Conservation (phyloP, 257 asterid species). For the Nyctanthes arbortristis region DNA sequence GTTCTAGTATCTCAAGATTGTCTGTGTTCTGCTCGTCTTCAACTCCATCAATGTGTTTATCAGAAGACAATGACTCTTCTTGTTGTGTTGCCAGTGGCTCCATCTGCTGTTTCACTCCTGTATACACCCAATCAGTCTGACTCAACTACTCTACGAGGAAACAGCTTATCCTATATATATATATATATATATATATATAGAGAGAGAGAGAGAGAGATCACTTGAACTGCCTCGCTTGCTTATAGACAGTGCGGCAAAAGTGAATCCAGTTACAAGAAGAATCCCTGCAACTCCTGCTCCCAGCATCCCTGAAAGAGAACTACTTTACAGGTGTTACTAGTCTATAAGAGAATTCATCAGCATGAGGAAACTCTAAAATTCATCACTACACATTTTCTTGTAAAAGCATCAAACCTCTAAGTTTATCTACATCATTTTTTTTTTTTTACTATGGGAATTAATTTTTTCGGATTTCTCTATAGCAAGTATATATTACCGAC, state of each 20-base stretch:
- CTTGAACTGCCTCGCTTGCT: slow-evolving; percentile 60
- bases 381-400: not conserved
- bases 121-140: slow-evolving; percentile 20
- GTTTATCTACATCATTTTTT: not conserved
- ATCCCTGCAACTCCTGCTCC: slow-evolving; percentile 78
- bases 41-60: slow-evolving; percentile 37
- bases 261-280: slow-evolving; percentile 73
- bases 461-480: not conserved
- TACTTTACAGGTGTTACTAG: slow-evolving; percentile 62
- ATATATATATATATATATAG: too few relatives aligned
- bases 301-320: slow-evolving; percentile 77
- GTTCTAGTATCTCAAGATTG: slow-evolving; percentile 45
- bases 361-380: slow-evolving; percentile 3
- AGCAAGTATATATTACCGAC: not conserved
- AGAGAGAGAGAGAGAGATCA: slow-evolving; percentile 45
- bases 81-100: slow-evolving; percentile 59
- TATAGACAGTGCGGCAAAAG: slow-evolving; percentile 65
- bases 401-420: slow-evolving; percentile 13
- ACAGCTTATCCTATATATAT: too few relatives aligned
- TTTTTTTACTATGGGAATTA: not conserved
- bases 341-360: slow-evolving; percentile 34
- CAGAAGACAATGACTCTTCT: slow-evolving; percentile 53
- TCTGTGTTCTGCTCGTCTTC: slow-evolving; percentile 39
- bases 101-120: slow-evolving; percentile 66
- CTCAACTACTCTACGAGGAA: not conserved